Evolutionary conservation across 2,329 filamentous ascomycete species (phyloP), one percentile per base, ranked within the genome.

Genomic region (Annulohypoxylon truncatum): DNA sequence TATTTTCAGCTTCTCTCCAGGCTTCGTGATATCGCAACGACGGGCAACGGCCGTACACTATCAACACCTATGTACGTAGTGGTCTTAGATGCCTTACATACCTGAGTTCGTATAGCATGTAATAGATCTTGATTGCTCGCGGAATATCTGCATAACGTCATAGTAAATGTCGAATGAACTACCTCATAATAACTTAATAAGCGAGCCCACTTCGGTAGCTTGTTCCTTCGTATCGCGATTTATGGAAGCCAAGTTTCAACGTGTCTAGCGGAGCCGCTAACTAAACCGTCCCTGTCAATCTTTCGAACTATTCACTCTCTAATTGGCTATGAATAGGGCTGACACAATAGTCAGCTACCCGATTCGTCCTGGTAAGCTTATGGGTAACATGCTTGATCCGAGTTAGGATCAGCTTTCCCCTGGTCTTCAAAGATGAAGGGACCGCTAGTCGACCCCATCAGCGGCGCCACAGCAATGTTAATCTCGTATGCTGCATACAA

Each of bases 261-360:
- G 53, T 48, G 54, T 44, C 52, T 61, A 56, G 64, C 67, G 67
- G 64, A 61, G 64, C 60, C 63, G 64, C 67, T 69, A 69, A 64
- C 40, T 40, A 42, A 50, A 35, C 48, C 24, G 51, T 55, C 60
- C 67, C 57, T 59, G 56, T 33, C 51, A 63, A 40, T 50, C 33
- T 52, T 15, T 48, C 2, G 48, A 38, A 48, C 13, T 20, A 53
- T n/a, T 6, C 2, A 6, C 15, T 46, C 29, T 46, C 35, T 53
- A 29, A 69, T 69, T 69, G 67, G 66, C 9, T 22, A 24, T 10
- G 8, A 51, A 40, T 42, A 66, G 51, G 66, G 56, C 53, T 66
- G 48, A 56, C 42, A 46, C 42, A 46, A 28, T 42, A 63, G 63
- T 57, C 63, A 64, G 56, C 60, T 69, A 57, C 64, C 64, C 56